Conservation (phyloP, 495 filamentous ascomycete species). For the Trichoderma asperelloides region DNA sequence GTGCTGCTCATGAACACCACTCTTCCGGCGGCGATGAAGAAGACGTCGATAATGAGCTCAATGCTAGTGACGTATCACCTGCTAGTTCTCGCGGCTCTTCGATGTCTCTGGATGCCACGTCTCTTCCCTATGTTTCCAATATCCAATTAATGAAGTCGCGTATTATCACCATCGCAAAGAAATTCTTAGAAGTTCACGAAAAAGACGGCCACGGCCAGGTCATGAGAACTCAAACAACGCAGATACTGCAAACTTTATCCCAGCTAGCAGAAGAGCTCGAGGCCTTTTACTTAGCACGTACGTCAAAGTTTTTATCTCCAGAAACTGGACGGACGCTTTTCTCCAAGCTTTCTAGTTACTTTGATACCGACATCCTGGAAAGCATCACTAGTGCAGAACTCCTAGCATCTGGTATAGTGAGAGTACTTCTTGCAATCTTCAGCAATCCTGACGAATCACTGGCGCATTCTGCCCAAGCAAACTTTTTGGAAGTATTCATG, state of each 20-base stretch:
- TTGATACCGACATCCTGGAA: slow-evolving; percentile 76
- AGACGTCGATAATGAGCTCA: slow-evolving; percentile 40
- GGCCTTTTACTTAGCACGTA: slow-evolving; percentile 52
- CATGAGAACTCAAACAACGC: slow-evolving; percentile 67
- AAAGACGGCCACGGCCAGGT: slow-evolving; percentile 56
- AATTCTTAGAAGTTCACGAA: slow-evolving; percentile 77
- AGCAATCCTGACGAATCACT: slow-evolving; percentile 51
- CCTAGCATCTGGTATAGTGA: slow-evolving; percentile 79
- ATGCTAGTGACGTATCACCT: slow-evolving; percentile 58
- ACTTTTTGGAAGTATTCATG: slow-evolving; percentile 96
- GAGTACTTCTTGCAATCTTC: slow-evolving; percentile 74
- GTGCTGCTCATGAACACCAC: slow-evolving; percentile 22
- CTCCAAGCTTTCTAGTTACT: slow-evolving; percentile 69
- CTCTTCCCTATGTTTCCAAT: slow-evolving; percentile 36
- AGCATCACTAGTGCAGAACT: slow-evolving; percentile 97
- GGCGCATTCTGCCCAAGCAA: slow-evolving; percentile 58
- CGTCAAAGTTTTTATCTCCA: slow-evolving; percentile 28
- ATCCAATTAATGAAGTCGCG: slow-evolving; percentile 59
- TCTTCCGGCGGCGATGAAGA: slow-evolving; percentile 17
- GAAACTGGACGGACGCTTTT: slow-evolving; percentile 58
- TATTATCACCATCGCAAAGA: slow-evolving; percentile 65
- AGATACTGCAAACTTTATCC: slow-evolving; percentile 66
- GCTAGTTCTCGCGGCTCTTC: slow-evolving; percentile 51
- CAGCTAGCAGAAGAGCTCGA: slow-evolving; percentile 61
- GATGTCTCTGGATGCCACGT: slow-evolving; percentile 45